phyloP scores from a whole-genome alignment of 257 asterid species.

The Prunella vulgaris region DNA sequence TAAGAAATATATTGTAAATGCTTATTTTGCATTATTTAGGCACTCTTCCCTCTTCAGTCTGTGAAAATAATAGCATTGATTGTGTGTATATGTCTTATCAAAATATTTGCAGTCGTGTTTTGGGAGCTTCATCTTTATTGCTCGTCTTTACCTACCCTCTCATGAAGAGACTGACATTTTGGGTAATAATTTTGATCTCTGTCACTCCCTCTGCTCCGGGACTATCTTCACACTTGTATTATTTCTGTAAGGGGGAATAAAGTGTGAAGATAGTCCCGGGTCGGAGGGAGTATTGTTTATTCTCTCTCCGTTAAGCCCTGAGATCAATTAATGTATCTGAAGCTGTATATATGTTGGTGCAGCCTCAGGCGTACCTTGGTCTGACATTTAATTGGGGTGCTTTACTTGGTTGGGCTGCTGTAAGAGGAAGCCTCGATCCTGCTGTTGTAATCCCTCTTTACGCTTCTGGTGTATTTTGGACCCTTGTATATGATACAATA shows the following conservation, averaged over 20 bases:
- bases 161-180: slow-evolving; percentile 82
- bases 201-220: no score
- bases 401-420: slow-evolving; percentile 90
- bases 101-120: slow-evolving; percentile 50
- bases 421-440: slow-evolving; percentile 68
- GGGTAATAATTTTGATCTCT: slow-evolving; percentile 48
- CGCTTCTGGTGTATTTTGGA: slow-evolving; percentile 69
- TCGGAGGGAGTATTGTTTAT: no score
- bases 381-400: slow-evolving; percentile 84
- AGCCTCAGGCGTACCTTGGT: slow-evolving; percentile 98
- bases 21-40: background rate
- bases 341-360: slow-evolving; percentile 30
- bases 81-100: slow-evolving; percentile 8
- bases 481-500: slow-evolving; percentile 74
- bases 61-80: background rate
- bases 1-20: background rate
- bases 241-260: no score
- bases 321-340: slow-evolving; percentile 16
- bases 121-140: slow-evolving; percentile 74
- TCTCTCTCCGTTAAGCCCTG: background rate
- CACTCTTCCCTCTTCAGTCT: slow-evolving; percentile 12
- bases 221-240: no score
- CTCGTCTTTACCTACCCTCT: slow-evolving; percentile 79
- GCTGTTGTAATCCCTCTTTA: slow-evolving; percentile 68
- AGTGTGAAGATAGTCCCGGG: no score